A percentile compares a stretch with the other conserved stretches of the same genome.
phyloP scores from a whole-genome alignment of 2,329 filamentous ascomycete genomes.

The Bipolaris cookei region DNA sequence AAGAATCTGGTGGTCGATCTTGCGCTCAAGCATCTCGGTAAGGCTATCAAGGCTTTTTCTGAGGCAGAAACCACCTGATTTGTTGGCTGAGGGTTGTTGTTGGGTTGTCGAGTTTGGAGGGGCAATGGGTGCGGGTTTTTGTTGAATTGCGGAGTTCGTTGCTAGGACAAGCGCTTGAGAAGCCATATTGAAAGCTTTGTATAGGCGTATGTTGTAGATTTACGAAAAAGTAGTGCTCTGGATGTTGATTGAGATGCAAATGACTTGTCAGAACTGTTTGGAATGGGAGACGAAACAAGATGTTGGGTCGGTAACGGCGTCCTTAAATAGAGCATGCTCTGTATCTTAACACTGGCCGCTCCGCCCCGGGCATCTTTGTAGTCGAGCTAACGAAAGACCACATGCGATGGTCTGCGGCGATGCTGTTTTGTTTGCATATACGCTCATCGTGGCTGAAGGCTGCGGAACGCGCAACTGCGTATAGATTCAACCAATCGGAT shows the following conservation, averaged over 20 bases:
- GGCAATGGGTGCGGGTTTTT: not conserved
- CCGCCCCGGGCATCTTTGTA: not conserved
- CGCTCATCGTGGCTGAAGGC: slow-evolving; percentile 10
- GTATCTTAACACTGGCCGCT: not conserved
- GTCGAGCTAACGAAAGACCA: not conserved
- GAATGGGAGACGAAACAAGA: not conserved
- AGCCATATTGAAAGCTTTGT: not conserved
- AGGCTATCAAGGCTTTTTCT: slow-evolving; percentile 18
- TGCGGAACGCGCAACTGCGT: slow-evolving; percentile 4
- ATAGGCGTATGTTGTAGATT: not conserved
- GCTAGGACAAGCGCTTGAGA: not conserved
- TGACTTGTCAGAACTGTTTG: not conserved
- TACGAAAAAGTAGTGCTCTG: not conserved
- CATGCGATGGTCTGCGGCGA: not conserved
- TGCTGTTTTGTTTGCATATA: slow-evolving; percentile 1
- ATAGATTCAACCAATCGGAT: slow-evolving; percentile 9
- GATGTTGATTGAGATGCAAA: not conserved
- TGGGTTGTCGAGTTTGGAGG: not conserved
- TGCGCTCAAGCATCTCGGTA: slow-evolving; percentile 14
- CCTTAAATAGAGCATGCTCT: not conserved
- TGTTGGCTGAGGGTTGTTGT: not conserved
- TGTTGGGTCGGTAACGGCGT: not conserved
- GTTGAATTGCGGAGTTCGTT: not conserved
- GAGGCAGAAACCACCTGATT: not conserved
- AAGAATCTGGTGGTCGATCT: slow-evolving; percentile 22